Conservation (phyloP, 441 rosid genomes). For the Brassica hybrid region DNA sequence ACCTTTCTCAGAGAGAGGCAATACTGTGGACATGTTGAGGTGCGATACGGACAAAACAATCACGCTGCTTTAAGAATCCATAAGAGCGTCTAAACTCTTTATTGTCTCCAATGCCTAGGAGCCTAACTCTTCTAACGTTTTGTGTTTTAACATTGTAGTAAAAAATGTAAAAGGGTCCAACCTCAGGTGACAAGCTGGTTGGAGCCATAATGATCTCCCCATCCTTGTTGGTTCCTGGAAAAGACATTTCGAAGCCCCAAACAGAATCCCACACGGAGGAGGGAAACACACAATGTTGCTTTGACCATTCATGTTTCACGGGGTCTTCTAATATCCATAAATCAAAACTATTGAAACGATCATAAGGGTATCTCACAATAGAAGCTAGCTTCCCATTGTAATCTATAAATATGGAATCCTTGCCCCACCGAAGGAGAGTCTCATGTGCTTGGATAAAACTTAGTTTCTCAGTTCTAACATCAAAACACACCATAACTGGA, state of each 20-base stretch:
- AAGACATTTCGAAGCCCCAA: neutral
- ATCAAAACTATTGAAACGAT: neutral
- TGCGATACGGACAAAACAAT: neutral
- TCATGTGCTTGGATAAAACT: conserved; percentile 2
- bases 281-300: neutral
- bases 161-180: conserved; percentile 4
- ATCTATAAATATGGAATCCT: neutral
- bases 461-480: conserved; percentile 4
- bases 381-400: conserved; percentile 5
- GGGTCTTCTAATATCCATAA: conserved; percentile 12
- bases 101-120: conserved; percentile 6
- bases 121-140: neutral
- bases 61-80: neutral
- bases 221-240: neutral
- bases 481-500: neutral
- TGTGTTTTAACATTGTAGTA: conserved; percentile 3
- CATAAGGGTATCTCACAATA: neutral
- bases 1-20: neutral
- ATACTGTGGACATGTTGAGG: conserved; percentile 8
- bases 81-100: conserved; percentile 11
- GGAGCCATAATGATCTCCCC: conserved; percentile 5
- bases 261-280: neutral
- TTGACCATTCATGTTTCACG: conserved; percentile 10
- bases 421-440: neutral
- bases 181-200: neutral